phyloP scores from a whole-genome alignment of 2,329 filamentous ascomycete genomes.

The Exophiala lecanii-corni region DNA sequence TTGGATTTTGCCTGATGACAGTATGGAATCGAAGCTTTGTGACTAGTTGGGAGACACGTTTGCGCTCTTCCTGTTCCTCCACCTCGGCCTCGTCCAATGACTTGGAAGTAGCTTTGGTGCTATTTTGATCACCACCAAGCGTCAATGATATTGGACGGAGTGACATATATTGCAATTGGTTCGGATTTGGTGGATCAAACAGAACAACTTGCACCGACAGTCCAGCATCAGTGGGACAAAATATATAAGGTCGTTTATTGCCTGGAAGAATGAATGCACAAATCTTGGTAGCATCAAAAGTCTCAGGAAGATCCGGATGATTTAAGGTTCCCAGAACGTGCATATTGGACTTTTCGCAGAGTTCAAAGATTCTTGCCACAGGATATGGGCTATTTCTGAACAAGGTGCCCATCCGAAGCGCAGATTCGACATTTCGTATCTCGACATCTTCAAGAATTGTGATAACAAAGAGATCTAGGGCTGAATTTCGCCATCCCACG shows the following conservation, averaged over 20 bases:
- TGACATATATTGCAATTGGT: slow-evolving; percentile 94
- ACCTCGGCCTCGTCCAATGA: slow-evolving; percentile 57
- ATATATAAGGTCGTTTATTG: slow-evolving; percentile 63
- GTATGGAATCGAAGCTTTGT: slow-evolving; percentile 87
- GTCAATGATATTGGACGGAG: slow-evolving; percentile 83
- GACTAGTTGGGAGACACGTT: slow-evolving; percentile 62
- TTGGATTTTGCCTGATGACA: slow-evolving; percentile 69
- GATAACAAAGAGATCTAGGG: slow-evolving; percentile 83
- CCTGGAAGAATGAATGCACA: slow-evolving; percentile 52
- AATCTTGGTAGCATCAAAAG: slow-evolving; percentile 66
- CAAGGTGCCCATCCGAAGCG: slow-evolving; percentile 75
- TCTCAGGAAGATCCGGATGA: slow-evolving; percentile 37
- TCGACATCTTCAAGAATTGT: slow-evolving; percentile 87
- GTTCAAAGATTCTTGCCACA: slow-evolving; percentile 71
- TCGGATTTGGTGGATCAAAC: slow-evolving; percentile 80
- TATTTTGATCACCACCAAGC: slow-evolving; percentile 43
- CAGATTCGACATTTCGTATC: slow-evolving; percentile 81
- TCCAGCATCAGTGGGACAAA: slow-evolving; percentile 59
- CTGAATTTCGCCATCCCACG: slow-evolving; percentile 93
- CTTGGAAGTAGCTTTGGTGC: slow-evolving; percentile 1
- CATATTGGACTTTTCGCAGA: slow-evolving; percentile 78
- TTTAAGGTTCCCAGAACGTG: slow-evolving; percentile 85
- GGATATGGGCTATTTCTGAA: slow-evolving; percentile 78
- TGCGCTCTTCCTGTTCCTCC: slow-evolving; percentile 66
- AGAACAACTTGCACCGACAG: slow-evolving; percentile 80